Evolutionary conservation across 2,329 filamentous ascomycete species (phyloP).

Genomic region (Elsinoe fawcettii): DNA sequence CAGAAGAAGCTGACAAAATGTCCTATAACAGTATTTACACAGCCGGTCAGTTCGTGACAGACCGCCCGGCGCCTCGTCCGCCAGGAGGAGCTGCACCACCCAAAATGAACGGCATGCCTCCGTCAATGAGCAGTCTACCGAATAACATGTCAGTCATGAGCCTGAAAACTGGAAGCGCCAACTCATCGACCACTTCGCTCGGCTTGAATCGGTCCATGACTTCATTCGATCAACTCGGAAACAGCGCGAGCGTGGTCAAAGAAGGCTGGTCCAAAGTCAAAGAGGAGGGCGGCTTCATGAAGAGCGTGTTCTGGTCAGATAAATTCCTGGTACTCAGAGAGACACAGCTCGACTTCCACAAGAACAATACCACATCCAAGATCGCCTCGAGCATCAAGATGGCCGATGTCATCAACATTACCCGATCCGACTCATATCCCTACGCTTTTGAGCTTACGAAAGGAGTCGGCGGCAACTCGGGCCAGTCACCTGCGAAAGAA

Average conservation of each 20-base stretch:
- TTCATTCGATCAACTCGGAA: slow-evolving; percentile 31
- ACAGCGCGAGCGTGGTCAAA: slow-evolving; percentile 37
- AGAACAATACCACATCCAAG: slow-evolving; percentile 73
- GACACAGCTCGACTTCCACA: slow-evolving; percentile 89
- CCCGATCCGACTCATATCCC: slow-evolving; percentile 81
- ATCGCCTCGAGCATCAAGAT: slow-evolving; percentile 77
- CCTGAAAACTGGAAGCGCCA: slow-evolving; percentile 52
- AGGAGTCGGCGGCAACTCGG: slow-evolving; percentile 54
- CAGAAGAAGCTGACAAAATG: slow-evolving; percentile 12
- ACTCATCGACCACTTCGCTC: slow-evolving; percentile 29
- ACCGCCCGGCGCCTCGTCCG: slow-evolving; percentile 85
- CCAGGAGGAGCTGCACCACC: slow-evolving; percentile 48
- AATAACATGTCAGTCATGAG: slow-evolving; percentile 72
- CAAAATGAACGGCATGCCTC: slow-evolving; percentile 65
- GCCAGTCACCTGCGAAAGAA: slow-evolving; percentile 68
- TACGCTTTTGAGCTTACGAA: slow-evolving; percentile 93
- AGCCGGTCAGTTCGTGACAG: slow-evolving; percentile 80
- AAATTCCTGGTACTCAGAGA: slow-evolving; percentile 88
- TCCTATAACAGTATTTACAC: slow-evolving; percentile 48
- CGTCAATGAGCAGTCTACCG: slow-evolving; percentile 60
- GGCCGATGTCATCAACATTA: slow-evolving; percentile 81
- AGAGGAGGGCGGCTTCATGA: slow-evolving; percentile 79
- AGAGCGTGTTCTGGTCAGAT: slow-evolving; percentile 76
- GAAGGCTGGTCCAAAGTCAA: slow-evolving; percentile 78
- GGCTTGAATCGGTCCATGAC: slow-evolving; percentile 34